Evolutionary conservation across 345 rosid genomes (phyloP), one percentile per base, ranked within the genome.

Genomic region (Lenwebbia sp.): DNA sequence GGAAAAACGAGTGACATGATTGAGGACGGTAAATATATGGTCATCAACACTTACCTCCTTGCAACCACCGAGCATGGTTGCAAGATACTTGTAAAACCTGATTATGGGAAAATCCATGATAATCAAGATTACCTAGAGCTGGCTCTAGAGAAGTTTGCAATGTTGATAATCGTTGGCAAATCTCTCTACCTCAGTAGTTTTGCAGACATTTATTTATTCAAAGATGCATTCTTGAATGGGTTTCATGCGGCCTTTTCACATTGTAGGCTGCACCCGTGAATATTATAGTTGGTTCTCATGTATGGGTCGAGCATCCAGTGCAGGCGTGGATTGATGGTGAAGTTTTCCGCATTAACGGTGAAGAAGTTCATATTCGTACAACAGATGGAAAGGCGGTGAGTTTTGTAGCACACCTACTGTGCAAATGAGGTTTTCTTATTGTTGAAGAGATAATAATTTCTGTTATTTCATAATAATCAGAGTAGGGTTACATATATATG

Each of bases 291-390:
- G 99, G 99, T 86, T 96, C 99, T 92, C 98, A 96, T 91, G 99
- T 94, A 54, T 97, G 99, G 99, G 95, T 93, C 86, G 99, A 96
- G 91, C 96, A 96, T 86, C 93, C 98, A 53, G 90, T 8, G 28
- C 81, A 82, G 89, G 99, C 99, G 86, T 97, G 99, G 99, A 88
- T 94, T 90, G 97, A 95, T 92, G 99, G 99, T 81, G 98, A 95
- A 90, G 99, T 94, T 89, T 84, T 88, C 82, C 95, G 93, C 85
- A 94, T 96, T 86, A 93, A 86, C 49, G 96, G 96, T 41, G 95
- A 93, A 83, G 94, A 96, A 87, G 92, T 95, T 89, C 98, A 93
- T 89, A 96, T 95, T 74, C 89, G 91, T 57, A 87, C 92, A 76
- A 89, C 96, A 54, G 87, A 91, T 81, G 97, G 97, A 86, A 95